These are phyloP conservation scores for Tetrapisispora taiwanensis DNA, from an alignment of 805 yeast species.

Conservation along the genomic window DNA sequence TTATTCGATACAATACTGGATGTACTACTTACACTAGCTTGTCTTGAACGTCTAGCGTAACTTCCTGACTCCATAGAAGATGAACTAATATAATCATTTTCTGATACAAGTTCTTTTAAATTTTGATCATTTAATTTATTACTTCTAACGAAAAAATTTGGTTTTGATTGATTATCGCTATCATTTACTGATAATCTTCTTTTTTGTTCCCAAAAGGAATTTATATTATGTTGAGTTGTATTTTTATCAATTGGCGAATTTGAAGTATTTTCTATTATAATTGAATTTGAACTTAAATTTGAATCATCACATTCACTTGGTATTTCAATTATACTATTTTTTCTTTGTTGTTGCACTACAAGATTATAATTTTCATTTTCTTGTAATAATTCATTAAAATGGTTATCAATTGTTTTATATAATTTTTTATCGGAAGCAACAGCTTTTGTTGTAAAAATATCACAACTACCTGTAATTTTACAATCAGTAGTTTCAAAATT, in stretches of 20 bases:
- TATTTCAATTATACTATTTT: conserved; percentile 1
- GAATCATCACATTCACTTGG: conserved; percentile 1
- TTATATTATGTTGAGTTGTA: conserved; percentile 10
- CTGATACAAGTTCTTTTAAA: conserved; percentile 26
- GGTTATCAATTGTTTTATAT: conserved; percentile 78
- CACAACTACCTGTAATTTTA: conserved; percentile 80
- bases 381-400: conserved; percentile 45
- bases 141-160: conserved; percentile 8
- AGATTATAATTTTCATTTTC: conserved; percentile 30
- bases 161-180: conserved; percentile 4
- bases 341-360: conserved; percentile 19
- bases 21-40: conserved; percentile 11
- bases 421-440: conserved; percentile 83
- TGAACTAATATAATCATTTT: conserved; percentile 23
- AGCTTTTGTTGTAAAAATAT: conserved; percentile 88
- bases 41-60: background rate
- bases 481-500: conserved; percentile 69
- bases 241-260: background rate
- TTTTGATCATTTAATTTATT: conserved; percentile 29
- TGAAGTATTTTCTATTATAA: background rate
- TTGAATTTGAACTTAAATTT: background rate
- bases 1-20: conserved; percentile 15
- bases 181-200: conserved; percentile 33
- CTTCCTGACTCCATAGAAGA: conserved; percentile 21
- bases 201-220: conserved; percentile 33